Evolutionary conservation across 176 grass and related monocot species (phyloP), one percentile per base, ranked within the genome.

Genomic region (Hyparrhenia diplandra): DNA sequence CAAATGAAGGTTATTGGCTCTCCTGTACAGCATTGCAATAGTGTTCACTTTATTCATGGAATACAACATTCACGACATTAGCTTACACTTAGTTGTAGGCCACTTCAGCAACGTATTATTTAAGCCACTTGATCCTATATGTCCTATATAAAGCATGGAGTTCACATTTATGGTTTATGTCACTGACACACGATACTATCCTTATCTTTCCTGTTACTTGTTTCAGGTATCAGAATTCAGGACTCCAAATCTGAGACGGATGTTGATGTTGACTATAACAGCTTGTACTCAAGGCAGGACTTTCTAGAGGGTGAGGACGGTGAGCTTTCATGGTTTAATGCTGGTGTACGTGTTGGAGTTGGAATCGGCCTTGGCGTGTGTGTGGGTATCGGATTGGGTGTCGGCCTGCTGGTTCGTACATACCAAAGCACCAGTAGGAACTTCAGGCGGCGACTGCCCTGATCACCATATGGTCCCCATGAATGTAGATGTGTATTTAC

Each of bases 241-340:
- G 88, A 88, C 39, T 45, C 29, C 69, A 93, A 89, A 78, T 60
- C 64, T 23, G 88, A 88, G 64, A 83, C 51, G 25, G 86, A 95
- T 66, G 43, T 80, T 43, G 92, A 93, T 40, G 80, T 85, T 41
- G 90, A 95, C 80, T 85, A 91, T 80, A 90, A 83, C 66, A 86
- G 75, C 71, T 58, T 93, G 46, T 89, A 91, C 60, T 77, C 82
- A 68, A 84, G 82, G 74, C 63, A 78, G 51, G 96, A 93, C 49
- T 88, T 88, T 82, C 30, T 91, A 67, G 96, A 98, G 36, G 92
- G 91, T 1, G 94, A 98, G 84, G 96, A 93, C 17, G 88, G 90
- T 74, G 90, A 95, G 31, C 90, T 98, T 67, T 93, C 96, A 77
- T 95, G 96, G 96, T 98, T 98, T 85, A 95, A 95, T 84, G 90